Percentiles rank a stretch among this genome's conserved stretches.
Evolutionary conservation across 1,284 basidiomycete species (phyloP).

Genomic region (Trametes polyzona): DNA sequence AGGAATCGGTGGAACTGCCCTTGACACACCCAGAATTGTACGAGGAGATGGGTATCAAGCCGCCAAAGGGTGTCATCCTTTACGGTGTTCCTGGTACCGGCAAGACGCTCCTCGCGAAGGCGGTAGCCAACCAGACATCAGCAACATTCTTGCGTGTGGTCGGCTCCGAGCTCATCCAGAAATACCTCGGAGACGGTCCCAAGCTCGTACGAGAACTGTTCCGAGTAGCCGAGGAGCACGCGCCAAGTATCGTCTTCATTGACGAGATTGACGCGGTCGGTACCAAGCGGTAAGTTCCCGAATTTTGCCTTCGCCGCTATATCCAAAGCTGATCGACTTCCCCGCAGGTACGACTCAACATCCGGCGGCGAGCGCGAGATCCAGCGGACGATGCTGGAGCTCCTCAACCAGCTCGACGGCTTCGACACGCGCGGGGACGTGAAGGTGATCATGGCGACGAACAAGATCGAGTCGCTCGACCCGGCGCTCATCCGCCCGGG

Average conservation of each 20-base stretch:
- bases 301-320: background rate
- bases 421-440: constrained; percentile 99
- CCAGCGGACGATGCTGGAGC: constrained; percentile 98
- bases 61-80: constrained; percentile 98
- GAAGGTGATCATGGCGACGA: constrained; percentile 95
- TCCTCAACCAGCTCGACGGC: constrained; percentile 97
- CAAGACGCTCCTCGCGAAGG: constrained; percentile 97
- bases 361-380: constrained; percentile 99
- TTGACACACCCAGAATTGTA: constrained; percentile 98
- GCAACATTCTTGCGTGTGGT: constrained; percentile 98
- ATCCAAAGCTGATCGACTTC: constrained; percentile 18
- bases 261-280: constrained; percentile 99
- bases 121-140: constrained; percentile 98
- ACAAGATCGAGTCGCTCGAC: constrained; percentile 94
- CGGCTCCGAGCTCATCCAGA: constrained; percentile 98
- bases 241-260: constrained; percentile 99
- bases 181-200: constrained; percentile 99
- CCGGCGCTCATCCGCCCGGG: constrained; percentile 97
- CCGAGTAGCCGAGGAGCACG: constrained; percentile 96
- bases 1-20: constrained; percentile 98
- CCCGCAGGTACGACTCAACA: constrained; percentile 86
- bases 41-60: constrained; percentile 99
- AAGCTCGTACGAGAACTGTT: constrained; percentile 98
- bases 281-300: constrained; percentile 82
- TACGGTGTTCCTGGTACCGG: constrained; percentile 99